Percentiles rank a stretch among this genome's conserved stretches.
These are phyloP conservation scores for Falciphora oryzae DNA, from an alignment of 2,329 filamentous ascomycete species.

Conservation along the genomic window DNA sequence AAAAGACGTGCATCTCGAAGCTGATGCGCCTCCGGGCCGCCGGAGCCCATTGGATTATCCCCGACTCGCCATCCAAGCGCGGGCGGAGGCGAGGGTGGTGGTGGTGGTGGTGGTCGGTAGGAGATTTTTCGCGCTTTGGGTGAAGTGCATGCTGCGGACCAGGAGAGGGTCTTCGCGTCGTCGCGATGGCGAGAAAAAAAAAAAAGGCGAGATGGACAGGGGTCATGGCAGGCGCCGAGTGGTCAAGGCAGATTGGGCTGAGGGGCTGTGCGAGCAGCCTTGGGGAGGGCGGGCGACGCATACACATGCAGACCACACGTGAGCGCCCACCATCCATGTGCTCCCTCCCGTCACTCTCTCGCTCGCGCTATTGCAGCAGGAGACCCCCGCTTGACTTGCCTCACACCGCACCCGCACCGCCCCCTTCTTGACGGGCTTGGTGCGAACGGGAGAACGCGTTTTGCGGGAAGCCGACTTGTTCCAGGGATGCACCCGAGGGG, in stretches of 20 bases:
- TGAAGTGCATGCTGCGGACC: neutral
- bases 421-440: neutral
- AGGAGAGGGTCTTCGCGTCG: neutral
- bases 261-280: neutral
- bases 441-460: neutral
- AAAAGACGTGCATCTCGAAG: neutral
- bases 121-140: no score
- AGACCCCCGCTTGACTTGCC: neutral
- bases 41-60: neutral
- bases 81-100: no score
- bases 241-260: neutral
- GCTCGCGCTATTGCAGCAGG: no score
- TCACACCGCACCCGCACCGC: neutral
- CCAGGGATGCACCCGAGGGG: neutral
- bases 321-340: no score
- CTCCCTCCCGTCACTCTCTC: neutral
- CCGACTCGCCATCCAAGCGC: neutral
- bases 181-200: neutral
- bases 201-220: neutral
- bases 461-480: neutral
- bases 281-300: neutral
- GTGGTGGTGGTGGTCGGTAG: no score
- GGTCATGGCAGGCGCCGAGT: neutral
- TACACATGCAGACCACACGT: no score
- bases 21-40: neutral